phyloP scores from a whole-genome alignment of 2,329 filamentous ascomycete genomes.

The Colletotrichum liriopes region DNA sequence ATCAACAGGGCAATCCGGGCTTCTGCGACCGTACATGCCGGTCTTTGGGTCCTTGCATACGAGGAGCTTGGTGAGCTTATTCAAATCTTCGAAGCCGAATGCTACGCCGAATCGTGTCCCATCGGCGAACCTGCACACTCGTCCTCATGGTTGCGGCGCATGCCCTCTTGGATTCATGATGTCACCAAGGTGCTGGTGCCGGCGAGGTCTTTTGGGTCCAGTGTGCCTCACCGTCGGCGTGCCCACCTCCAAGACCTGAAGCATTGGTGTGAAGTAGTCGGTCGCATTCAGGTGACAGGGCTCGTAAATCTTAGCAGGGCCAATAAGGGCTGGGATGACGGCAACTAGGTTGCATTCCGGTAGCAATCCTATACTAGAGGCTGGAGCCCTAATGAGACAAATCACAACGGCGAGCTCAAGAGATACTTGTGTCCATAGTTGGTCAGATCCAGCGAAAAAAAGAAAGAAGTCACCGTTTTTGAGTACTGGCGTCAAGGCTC shows the following conservation, averaged over 20 bases:
- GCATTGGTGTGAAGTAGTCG: not conserved
- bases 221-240: not conserved
- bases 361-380: not conserved
- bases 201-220: not conserved
- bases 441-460: not conserved
- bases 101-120: not conserved
- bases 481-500: slow-evolving; percentile 3
- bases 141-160: not conserved
- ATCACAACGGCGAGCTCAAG: not conserved
- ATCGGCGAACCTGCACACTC: not conserved
- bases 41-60: slow-evolving; percentile 11
- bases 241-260: slow-evolving; percentile 6
- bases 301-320: not conserved
- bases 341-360: not conserved
- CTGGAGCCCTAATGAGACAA: slow-evolving; percentile 6
- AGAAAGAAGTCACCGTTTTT: not conserved
- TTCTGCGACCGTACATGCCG: not conserved
- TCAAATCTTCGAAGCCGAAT: not conserved
- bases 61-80: not conserved
- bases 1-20: not conserved
- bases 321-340: not conserved
- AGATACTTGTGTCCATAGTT: not conserved
- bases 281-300: not conserved
- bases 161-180: not conserved
- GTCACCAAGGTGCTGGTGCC: not conserved